Base-by-base conservation (phyloP, 2,329 filamentous ascomycete genomes). In the Pseudopyricularia cyperi region DNA sequence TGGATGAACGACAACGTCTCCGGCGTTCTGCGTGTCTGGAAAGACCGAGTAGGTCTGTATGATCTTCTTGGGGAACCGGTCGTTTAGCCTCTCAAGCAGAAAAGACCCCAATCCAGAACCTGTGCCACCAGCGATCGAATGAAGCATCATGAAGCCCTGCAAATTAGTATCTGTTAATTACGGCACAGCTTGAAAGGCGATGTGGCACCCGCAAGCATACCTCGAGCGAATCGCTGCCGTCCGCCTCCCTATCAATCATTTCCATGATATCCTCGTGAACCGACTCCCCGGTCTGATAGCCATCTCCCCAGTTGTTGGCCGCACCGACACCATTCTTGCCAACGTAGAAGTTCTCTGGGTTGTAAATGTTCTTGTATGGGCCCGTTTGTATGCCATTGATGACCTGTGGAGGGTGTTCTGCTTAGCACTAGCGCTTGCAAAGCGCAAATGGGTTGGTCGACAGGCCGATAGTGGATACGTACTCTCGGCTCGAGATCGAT, bases 1-100 rank as follows among this genome's bases (percentile, higher is more conserved):
- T 11, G 93, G 93, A 63, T 98, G 93, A 22, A 98, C 93, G 11
- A 98, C 91, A 22, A 98, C 91, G 64, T 97, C 89, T 52, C 83
- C 83, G 3, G 82, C 80, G 59, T 87, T 89, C 55, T 88, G 88
- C 0, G 87, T 95, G 66, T 97, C 93, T 2, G 93, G 91, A 61
- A 98, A 98, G 51, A 98, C 94, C 0, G 91, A 97, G 69, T 98
- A 98, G 42, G 93, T 97, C 71, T 98, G 93, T 53, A 98, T 96
- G 57, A 98, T 82, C 75, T 98, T 98, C 72, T 98, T 98, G 34
- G 94, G 93, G 60, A 97, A 98, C 49, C 90, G 80, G 67, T 98
- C 93, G 66, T 98, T 98, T 67, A 98, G 82, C 57, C 89, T 79
- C 69, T 98, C 94, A 17, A 98, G 80, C 55, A 98, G 78, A 64